These are phyloP conservation scores for Hypholoma sublateritium DNA, from an alignment of 768 basidiomycete genomes.

Conservation along the genomic window DNA sequence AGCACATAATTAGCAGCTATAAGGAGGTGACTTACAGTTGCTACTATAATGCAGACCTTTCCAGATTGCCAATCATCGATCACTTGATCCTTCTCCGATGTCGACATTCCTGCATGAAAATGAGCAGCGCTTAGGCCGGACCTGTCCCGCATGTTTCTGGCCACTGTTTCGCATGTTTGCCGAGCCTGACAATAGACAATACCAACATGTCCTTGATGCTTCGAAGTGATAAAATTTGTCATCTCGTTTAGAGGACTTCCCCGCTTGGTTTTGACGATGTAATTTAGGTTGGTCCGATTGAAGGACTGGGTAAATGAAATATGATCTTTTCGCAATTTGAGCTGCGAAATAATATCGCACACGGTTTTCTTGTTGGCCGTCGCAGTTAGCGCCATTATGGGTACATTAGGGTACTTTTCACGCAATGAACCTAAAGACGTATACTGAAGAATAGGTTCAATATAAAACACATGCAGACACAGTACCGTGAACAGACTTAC, in stretches of 20 bases:
- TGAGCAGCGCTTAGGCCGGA: conserved; percentile 62
- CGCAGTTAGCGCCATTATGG: conserved; percentile 96
- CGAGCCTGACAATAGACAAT: conserved; percentile 84
- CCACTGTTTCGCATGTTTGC: conserved; percentile 78
- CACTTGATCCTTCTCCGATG: conserved; percentile 58
- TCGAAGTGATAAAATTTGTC: conserved; percentile 59
- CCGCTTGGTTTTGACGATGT: conserved; percentile 52
- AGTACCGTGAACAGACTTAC: conserved; percentile 38
- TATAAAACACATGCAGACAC: not conserved
- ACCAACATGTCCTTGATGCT: conserved; percentile 63
- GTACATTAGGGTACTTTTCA: conserved; percentile 71
- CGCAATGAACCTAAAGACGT: conserved; percentile 67
- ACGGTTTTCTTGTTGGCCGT: conserved; percentile 83
- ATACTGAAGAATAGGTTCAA: conserved; percentile 49
- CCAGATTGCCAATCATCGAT: conserved; percentile 77
- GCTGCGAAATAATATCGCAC: conserved; percentile 73
- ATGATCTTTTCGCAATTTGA: conserved; percentile 55
- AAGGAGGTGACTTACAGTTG: conserved; percentile 60
- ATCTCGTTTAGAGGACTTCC: conserved; percentile 59
- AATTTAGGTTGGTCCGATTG: conserved; percentile 90
- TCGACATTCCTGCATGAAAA: conserved; percentile 82
- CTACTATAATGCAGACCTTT: conserved; percentile 80
- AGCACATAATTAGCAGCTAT: not conserved
- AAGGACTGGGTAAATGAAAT: conserved; percentile 78
- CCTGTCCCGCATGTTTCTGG: conserved; percentile 59